A percentile compares a stretch with the other conserved stretches of the same genome.
Conservation (phyloP, 257 asterid genomes). For the Prunella vulgaris region DNA sequence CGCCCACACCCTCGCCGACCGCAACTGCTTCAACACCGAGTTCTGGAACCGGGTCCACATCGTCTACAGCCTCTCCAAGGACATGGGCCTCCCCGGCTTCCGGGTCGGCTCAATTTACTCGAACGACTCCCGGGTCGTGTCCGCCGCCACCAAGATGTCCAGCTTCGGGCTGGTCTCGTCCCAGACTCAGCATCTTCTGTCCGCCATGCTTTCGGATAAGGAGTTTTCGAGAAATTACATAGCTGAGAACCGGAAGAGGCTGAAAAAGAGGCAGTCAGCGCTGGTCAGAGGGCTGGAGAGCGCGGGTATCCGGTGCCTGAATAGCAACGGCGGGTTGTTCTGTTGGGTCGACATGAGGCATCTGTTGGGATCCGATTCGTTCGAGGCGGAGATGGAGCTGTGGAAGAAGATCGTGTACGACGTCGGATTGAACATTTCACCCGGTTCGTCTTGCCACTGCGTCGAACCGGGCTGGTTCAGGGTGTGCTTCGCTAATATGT, state of each 20-base stretch:
- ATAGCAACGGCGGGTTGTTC: conserved; percentile 71
- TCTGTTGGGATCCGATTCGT: conserved; percentile 37
- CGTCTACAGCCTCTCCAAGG: conserved; percentile 83
- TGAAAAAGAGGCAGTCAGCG: conserved; percentile 52
- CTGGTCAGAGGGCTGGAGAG: conserved; percentile 44
- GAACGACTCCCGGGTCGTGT: conserved; percentile 52
- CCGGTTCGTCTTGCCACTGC: conserved; percentile 86
- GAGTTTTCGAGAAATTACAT: conserved; percentile 47
- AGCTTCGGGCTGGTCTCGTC: conserved; percentile 86
- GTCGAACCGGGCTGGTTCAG: conserved; percentile 87
- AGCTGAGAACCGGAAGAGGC: conserved; percentile 44
- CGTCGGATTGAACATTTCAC: conserved; percentile 75
- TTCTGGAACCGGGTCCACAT: conserved; percentile 67
- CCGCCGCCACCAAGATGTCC: conserved; percentile 84
- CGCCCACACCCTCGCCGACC: conserved; percentile 51
- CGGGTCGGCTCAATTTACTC: conserved; percentile 78
- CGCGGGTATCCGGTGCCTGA: conserved; percentile 49
- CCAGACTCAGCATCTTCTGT: conserved; percentile 62
- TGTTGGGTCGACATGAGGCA: conserved; percentile 92
- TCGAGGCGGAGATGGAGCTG: conserved; percentile 63
- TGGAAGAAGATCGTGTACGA: conserved; percentile 79
- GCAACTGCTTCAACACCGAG: conserved; percentile 24
- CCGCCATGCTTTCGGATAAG: conserved; percentile 65
- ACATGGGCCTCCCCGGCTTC: conserved; percentile 85
- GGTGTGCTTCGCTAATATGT: conserved; percentile 79